Evolutionary conservation across 306 rosid species (phyloP).

Genomic region (Ochetophila trinervis): DNA sequence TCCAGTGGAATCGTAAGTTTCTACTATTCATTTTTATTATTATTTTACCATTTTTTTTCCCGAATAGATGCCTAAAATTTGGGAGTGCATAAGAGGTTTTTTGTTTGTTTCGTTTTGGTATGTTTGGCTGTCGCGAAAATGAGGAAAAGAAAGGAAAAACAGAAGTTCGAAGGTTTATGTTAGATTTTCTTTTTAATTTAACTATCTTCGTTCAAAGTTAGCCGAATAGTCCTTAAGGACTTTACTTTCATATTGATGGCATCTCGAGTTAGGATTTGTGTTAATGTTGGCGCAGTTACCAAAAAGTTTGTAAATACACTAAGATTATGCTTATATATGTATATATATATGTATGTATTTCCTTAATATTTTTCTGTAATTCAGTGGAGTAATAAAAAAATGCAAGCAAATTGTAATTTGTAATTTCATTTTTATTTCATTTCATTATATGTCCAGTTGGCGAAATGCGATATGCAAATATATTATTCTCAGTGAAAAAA

Average conservation of each 20-base stretch:
- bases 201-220: neutral
- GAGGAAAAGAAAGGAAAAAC: neutral
- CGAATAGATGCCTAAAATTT: neutral
- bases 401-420: neutral
- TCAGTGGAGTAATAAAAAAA: neutral
- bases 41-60: neutral
- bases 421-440: neutral
- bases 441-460: neutral
- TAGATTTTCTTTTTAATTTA: neutral
- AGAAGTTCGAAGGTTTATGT: neutral
- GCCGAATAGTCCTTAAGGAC: too few relatives aligned
- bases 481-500: too few relatives aligned
- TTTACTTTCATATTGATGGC: too few relatives aligned
- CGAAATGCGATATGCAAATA: too few relatives aligned
- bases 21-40: neutral
- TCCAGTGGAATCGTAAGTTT: slow-evolving; percentile 65
- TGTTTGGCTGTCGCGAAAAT: slow-evolving; percentile 22
- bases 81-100: neutral
- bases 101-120: neutral
- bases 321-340: neutral
- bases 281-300: too few relatives aligned
- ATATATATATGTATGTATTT: neutral
- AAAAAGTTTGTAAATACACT: too few relatives aligned
- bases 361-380: neutral
- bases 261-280: too few relatives aligned